Evolutionary conservation across 176 grass and related monocot genomes (phyloP), one percentile per base, ranked within the genome.

Genomic region (Chrysopogon serrulatus): DNA sequence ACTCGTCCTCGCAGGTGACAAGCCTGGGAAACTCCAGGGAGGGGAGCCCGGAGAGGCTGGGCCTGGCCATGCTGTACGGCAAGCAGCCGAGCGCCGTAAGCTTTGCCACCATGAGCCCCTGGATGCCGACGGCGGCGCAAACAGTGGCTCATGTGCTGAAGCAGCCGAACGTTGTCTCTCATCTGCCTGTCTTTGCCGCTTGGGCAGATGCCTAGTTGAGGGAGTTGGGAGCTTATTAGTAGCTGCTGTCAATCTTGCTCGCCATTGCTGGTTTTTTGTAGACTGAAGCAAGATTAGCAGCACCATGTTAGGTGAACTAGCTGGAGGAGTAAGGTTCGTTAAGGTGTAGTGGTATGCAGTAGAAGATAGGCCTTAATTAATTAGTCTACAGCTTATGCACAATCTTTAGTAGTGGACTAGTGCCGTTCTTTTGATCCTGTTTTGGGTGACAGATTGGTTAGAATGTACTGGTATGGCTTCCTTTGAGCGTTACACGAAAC

Each of bases 1-100:
- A 91, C 65, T 87, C 90, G 31, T 94, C 96, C 0, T 99, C 96
- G n/a, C 74, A 94, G 77, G 91, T 86, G 68, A 92, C 83, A 18
- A 99, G 91, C 86, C 47, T 95, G 21, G 73, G 87, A 83, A 87
- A 87, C 65, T 99, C 96, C 23, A 91, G 92, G 79, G 92, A 98
- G 77, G 95, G 84, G 45, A 95, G 83, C 33, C 91, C 93, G 0
- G 96, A 99, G 48, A 77, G 78, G 59, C 10, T 81, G 31, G 71
- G 79, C 15, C 64, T 86, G 2, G 76, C 93, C 71, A 84, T 88
- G 84, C 41, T 95, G 18, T 82, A 89, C 23, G 31, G 65, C 41
- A 89, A 85, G 86, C 84, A 87, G 34, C 68, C 60, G 13, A 49
- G 26, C 39, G 74, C 79, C 6, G 79, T 79, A 10, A 26, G 49